A percentile compares a stretch with the other conserved stretches of the same genome.
Conservation (phyloP, 345 rosid species). For the Acer campestre region DNA sequence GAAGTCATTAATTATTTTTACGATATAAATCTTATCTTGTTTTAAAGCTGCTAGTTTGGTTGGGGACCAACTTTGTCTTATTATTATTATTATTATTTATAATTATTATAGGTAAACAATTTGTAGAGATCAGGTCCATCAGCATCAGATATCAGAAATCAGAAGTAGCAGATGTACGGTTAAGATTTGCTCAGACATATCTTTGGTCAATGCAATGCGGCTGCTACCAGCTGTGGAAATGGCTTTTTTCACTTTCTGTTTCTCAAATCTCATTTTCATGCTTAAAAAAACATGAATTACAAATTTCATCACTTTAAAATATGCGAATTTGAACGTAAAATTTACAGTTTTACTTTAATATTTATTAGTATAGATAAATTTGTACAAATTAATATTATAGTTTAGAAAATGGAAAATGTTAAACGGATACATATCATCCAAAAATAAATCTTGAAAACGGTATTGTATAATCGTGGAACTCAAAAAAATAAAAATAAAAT, state of each 20-base stretch:
- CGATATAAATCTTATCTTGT: neutral
- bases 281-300: too few species aligned
- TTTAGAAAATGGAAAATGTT: too few species aligned
- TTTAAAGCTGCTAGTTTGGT: conserved; percentile 8
- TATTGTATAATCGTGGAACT: too few species aligned
- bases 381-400: too few species aligned
- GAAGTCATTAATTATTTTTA: too few species aligned
- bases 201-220: conserved; percentile 20
- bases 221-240: conserved; percentile 16
- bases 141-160: neutral
- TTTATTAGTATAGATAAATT: too few species aligned
- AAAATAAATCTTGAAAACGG: too few species aligned
- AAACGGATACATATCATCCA: too few species aligned
- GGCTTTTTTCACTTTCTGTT: neutral
- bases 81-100: too few species aligned
- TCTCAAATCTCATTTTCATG: neutral
- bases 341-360: too few species aligned
- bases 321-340: too few species aligned
- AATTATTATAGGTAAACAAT: conserved; percentile 5
- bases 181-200: neutral
- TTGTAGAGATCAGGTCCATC: neutral
- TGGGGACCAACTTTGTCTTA: neutral
- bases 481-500: neutral
- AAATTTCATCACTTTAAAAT: too few species aligned
- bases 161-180: neutral